Conservation (phyloP, 306 rosid genomes). For the Dicorynia guianensis region DNA sequence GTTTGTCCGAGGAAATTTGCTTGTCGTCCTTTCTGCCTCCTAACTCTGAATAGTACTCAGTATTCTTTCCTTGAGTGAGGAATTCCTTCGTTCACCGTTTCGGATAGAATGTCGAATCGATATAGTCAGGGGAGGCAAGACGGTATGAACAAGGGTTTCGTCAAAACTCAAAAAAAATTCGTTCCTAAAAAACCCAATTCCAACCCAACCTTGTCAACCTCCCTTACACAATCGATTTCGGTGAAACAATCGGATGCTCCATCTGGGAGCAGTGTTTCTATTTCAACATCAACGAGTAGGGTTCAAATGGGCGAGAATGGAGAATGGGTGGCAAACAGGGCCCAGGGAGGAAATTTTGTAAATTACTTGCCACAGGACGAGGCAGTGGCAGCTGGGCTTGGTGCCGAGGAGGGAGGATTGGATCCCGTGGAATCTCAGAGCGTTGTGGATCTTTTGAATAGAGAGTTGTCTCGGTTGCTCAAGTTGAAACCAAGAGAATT, state of each 20-base stretch:
- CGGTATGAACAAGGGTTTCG: conserved; percentile 55
- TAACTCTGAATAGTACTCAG: background rate
- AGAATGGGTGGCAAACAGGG: conserved; percentile 53
- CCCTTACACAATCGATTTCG: conserved; percentile 62
- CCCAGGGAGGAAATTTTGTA: conserved; percentile 66
- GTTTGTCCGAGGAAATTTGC: background rate
- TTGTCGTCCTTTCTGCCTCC: background rate
- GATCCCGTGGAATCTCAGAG: conserved; percentile 92
- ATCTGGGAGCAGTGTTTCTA: conserved; percentile 30
- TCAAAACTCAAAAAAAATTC: conserved; percentile 62
- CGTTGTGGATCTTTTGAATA: conserved; percentile 88
- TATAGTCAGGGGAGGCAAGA: conserved; percentile 51
- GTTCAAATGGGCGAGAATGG: conserved; percentile 51
- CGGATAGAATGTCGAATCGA: conserved; percentile 65
- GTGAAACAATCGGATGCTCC: conserved; percentile 47
- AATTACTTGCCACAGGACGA: conserved; percentile 93
- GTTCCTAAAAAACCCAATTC: conserved; percentile 66
- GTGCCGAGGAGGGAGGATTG: conserved; percentile 85
- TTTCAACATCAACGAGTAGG: conserved; percentile 34
- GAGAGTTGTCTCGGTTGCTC: conserved; percentile 80
- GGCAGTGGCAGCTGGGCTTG: conserved; percentile 91
- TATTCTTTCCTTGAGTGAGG: background rate
- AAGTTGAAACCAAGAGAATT: conserved; percentile 84
- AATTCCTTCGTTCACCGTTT: background rate
- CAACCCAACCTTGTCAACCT: conserved; percentile 66